These are phyloP conservation scores for Kodamaea fungicola DNA, from an alignment of 1,139 yeast species.

Conservation along the genomic window DNA sequence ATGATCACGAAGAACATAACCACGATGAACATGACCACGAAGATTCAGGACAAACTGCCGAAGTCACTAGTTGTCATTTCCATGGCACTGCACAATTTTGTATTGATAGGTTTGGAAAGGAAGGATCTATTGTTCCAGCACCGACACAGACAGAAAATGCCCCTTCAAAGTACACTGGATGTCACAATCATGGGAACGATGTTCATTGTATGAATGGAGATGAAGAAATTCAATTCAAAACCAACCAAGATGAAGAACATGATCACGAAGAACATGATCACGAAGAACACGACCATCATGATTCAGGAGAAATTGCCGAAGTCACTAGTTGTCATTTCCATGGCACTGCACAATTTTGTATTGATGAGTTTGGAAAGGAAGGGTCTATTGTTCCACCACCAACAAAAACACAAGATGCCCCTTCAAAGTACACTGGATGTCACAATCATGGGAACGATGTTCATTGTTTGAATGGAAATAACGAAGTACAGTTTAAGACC, in stretches of 20 bases:
- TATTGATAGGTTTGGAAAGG: conserved; percentile 22
- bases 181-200: conserved; percentile 26
- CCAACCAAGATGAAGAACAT: neutral
- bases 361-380: conserved; percentile 24
- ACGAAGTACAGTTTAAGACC: neutral
- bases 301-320: neutral
- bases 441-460: conserved; percentile 24
- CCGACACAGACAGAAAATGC: conserved; percentile 17
- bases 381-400: conserved; percentile 29
- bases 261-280: neutral
- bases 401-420: conserved; percentile 13
- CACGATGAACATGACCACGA: neutral
- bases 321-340: conserved; percentile 29
- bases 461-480: neutral
- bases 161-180: conserved; percentile 23
- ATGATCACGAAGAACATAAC: neutral
- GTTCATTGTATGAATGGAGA: conserved; percentile 4
- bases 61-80: conserved; percentile 22
- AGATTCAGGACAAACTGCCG: neutral
- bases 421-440: conserved; percentile 24
- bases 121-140: conserved; percentile 27
- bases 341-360: conserved; percentile 21
- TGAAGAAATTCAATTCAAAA: conserved; percentile 7
- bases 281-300: conserved; percentile 1
- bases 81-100: conserved; percentile 25